Evolutionary conservation across 441 rosid species (phyloP).

Genomic region (Rhodomyrtus psidioides): DNA sequence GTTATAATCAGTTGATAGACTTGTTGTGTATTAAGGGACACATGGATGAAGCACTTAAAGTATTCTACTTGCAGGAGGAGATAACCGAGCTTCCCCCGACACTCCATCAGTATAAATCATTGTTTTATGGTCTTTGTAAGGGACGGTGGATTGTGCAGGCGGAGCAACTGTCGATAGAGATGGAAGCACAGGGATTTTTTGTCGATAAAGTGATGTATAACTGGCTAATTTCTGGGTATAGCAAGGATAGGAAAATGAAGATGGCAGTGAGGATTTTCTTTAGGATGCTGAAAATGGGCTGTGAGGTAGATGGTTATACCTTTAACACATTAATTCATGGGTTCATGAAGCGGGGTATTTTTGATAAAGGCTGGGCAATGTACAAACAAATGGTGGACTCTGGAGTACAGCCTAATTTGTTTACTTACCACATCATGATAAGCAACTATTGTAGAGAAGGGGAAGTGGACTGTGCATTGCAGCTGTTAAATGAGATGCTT

Average conservation of each 20-base stretch:
- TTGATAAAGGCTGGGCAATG: conserved; percentile 32
- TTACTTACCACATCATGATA: conserved; percentile 44
- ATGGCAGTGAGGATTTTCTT: conserved; percentile 48
- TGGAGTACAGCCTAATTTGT: conserved; percentile 26
- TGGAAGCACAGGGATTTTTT: conserved; percentile 24
- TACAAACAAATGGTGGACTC: conserved; percentile 29
- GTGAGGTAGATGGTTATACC: conserved; percentile 27
- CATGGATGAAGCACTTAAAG: conserved; percentile 36
- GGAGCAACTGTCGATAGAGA: conserved; percentile 38
- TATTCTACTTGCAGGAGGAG: conserved; percentile 31
- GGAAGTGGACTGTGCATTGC: conserved; percentile 36
- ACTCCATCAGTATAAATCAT: conserved; percentile 35
- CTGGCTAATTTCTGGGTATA: conserved; percentile 37
- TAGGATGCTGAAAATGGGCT: conserved; percentile 50
- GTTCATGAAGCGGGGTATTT: conserved; percentile 35
- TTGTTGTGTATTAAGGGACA: conserved; percentile 36
- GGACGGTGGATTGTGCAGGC: conserved; percentile 38
- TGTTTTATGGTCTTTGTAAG: conserved; percentile 56
- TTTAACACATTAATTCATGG: conserved; percentile 48
- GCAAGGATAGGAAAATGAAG: conserved; percentile 38
- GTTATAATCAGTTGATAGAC: conserved; percentile 33
- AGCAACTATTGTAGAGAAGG: conserved; percentile 48
- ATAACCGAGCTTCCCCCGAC: conserved; percentile 33
- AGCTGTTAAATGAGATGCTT: conserved; percentile 27
- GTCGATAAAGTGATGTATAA: conserved; percentile 50